Conservation (phyloP, 2,329 filamentous ascomycete species). For the Colletotrichum sp. region DNA sequence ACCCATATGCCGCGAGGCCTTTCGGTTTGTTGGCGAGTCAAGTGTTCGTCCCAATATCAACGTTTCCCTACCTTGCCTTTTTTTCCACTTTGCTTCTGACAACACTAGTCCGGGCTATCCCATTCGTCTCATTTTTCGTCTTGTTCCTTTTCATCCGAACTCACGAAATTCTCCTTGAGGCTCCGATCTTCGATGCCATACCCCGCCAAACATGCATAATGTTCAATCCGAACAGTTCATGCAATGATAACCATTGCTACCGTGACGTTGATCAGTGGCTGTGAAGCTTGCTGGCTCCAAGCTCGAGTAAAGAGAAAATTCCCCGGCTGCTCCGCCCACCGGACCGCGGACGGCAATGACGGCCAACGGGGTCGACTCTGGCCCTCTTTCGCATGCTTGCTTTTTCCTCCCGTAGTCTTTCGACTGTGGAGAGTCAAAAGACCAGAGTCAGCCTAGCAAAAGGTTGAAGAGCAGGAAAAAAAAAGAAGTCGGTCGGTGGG, state of each 20-base stretch:
- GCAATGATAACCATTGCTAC: not conserved
- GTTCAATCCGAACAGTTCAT: not conserved
- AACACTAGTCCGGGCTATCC: not conserved
- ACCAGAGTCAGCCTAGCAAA: not conserved
- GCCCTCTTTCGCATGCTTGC: not conserved
- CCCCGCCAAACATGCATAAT: constrained; percentile 13
- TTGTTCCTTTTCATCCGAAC: constrained; percentile 2
- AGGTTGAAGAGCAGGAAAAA: not conserved
- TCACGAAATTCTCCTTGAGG: not conserved
- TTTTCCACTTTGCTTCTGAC: not conserved
- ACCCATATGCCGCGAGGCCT: not conserved
- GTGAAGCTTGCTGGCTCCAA: not conserved
- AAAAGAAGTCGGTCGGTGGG: not conserved
- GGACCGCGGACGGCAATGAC: not conserved
- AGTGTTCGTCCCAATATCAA: not conserved
- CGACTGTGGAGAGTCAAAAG: not conserved
- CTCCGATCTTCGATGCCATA: not conserved
- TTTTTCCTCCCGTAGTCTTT: not conserved
- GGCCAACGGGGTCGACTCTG: not conserved
- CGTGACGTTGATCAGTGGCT: not conserved
- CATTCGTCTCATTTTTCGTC: not conserved
- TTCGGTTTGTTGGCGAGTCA: not conserved
- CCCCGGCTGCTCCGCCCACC: constrained; percentile 1
- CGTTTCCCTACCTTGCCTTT: not conserved
- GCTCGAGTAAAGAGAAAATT: not conserved